Evolutionary conservation across 2,329 filamentous ascomycete genomes (phyloP), one percentile per base, ranked within the genome.

Genomic region (Gliomastix tumulicola): DNA sequence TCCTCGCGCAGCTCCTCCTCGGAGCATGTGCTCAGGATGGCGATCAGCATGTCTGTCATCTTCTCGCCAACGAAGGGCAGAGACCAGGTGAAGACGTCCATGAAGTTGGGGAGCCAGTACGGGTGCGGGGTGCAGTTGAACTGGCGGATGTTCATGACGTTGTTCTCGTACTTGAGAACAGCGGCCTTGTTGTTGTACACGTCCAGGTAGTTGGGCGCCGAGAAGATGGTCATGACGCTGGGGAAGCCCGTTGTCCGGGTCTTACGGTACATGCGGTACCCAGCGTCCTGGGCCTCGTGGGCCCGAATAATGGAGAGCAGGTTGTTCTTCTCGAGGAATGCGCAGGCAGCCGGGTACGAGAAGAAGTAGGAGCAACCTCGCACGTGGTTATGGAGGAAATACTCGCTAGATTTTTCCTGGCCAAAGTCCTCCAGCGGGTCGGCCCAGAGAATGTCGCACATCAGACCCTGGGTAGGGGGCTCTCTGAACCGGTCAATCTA

Each of bases 81-180:
- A 22, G 92, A 98, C 92, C 92, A 98, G n/a, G 92, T 98, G 59
- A 98, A 98, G 44, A 98, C 92, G 55, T 98, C 92, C 92, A 98
- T 98, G 59, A 98, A 98, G 69, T 98, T 98, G 38, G 92, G 92
- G 34, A 98, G 77, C 92, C 92, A 98, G 71, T 98, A 98, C 7
- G 92, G 92, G 61, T 98, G 92, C 22, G 92, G 92, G 17, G 92
- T 97, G 76, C 90, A 98, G 73, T 98, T 98, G 71, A 98, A 98
- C 63, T 98, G 92, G 41, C 92, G 80, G 57, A 98, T 98, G 71
- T 98, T 98, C 92, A 98, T 98, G 43, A 98, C 92, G 56, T 98
- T 98, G 66, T 98, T 98, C 68, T 98, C 92, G 60, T 98, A 98
- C 68, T 98, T 98, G 53, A 98, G 71, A 28, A 98, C 92, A 1